Evolutionary conservation across 2,329 filamentous ascomycete species (phyloP).

Genomic region (Cadophora luteo-olivacea): DNA sequence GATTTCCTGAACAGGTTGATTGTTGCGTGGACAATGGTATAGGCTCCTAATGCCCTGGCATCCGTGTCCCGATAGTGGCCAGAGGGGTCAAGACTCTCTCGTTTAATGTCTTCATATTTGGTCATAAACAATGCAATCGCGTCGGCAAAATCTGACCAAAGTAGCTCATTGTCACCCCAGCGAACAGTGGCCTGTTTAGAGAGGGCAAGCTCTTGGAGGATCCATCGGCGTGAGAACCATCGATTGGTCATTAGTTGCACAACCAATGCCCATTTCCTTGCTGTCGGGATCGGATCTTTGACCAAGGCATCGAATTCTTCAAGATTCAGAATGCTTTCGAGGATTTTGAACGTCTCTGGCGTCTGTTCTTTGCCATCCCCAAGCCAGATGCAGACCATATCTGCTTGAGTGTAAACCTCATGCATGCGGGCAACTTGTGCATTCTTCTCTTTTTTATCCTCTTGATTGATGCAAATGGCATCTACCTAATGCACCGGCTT

Average conservation of each 20-base stretch:
- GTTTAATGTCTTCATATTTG: conserved; percentile 27
- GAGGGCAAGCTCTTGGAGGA: conserved; percentile 50
- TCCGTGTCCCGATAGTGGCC: conserved; percentile 14
- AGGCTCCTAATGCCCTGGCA: conserved; percentile 30
- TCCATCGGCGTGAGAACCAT: conserved; percentile 50
- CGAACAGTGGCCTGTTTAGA: conserved; percentile 44
- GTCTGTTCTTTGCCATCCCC: background rate
- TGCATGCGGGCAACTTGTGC: conserved; percentile 31
- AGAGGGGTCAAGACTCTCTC: background rate
- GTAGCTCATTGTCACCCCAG: conserved; percentile 45
- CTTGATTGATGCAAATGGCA: conserved; percentile 34
- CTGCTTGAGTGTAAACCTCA: conserved; percentile 27
- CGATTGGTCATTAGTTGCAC: conserved; percentile 34
- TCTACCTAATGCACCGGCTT: conserved; percentile 8
- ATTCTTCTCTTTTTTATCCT: conserved; percentile 21
- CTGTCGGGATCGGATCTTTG: too few species aligned
- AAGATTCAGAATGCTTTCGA: conserved; percentile 26
- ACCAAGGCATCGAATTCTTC: conserved; percentile 7
- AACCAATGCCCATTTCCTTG: conserved; percentile 18
- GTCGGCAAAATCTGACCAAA: conserved; percentile 46
- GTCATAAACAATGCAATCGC: conserved; percentile 33
- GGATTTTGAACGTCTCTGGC: conserved; percentile 21
- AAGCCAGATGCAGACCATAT: conserved; percentile 29
- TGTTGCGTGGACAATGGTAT: conserved; percentile 29
- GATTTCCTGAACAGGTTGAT: conserved; percentile 32